A percentile compares a stretch with the other conserved stretches of the same genome.
Conservation (phyloP, 2,329 filamentous ascomycete genomes). For the Hypoxylon sp. region DNA sequence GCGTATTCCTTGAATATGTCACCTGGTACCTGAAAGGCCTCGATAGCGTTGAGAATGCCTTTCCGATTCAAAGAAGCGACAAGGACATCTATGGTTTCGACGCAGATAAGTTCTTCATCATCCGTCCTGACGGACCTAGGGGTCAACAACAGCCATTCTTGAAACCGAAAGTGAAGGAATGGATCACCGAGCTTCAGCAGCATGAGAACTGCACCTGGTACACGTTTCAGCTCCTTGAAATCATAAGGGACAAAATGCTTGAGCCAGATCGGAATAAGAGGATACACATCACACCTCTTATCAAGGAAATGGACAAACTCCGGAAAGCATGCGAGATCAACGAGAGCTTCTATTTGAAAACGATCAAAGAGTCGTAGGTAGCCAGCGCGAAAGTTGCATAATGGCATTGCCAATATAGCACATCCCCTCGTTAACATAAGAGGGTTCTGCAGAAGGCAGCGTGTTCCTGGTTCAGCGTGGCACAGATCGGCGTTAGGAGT, state of each 20-base stretch:
- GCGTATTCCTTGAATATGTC: slow-evolving; percentile 56
- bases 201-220: slow-evolving; percentile 35
- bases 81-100: slow-evolving; percentile 33
- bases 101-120: slow-evolving; percentile 44
- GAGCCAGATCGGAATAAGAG: slow-evolving; percentile 26
- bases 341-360: slow-evolving; percentile 30
- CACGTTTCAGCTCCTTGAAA: slow-evolving; percentile 35
- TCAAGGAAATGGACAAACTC: slow-evolving; percentile 22
- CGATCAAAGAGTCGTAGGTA: slow-evolving; percentile 8
- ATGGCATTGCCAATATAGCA: neutral
- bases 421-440: neutral
- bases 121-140: slow-evolving; percentile 2
- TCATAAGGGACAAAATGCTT: slow-evolving; percentile 45
- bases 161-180: slow-evolving; percentile 37
- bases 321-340: slow-evolving; percentile 20
- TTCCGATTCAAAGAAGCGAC: slow-evolving; percentile 20
- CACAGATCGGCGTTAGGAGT: neutral
- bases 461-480: neutral
- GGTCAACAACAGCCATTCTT: slow-evolving; percentile 15
- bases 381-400: neutral
- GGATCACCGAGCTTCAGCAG: slow-evolving; percentile 32
- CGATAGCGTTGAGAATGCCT: slow-evolving; percentile 34
- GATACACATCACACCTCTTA: slow-evolving; percentile 21
- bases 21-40: slow-evolving; percentile 55
- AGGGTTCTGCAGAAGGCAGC: neutral